phyloP scores from a whole-genome alignment of 2,329 filamentous ascomycete genomes.

The Capronia epimyces region DNA sequence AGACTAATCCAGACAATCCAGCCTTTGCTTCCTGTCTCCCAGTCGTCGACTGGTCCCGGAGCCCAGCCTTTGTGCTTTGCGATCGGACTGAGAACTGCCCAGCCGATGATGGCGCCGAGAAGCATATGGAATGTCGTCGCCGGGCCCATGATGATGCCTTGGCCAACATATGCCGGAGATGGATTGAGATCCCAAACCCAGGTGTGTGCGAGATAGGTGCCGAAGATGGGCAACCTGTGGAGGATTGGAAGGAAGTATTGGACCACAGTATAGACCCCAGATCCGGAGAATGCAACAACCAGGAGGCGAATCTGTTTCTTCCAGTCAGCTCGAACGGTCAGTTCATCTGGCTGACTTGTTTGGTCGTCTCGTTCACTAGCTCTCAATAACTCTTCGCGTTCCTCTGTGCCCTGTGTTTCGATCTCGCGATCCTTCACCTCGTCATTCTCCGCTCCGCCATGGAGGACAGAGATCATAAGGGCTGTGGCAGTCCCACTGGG shows the following conservation, averaged over 20 bases:
- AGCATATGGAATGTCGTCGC: conserved; percentile 95
- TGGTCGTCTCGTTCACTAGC: conserved; percentile 36
- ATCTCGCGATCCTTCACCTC: conserved; percentile 28
- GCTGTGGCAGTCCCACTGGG: conserved; percentile 94
- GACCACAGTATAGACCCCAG: conserved; percentile 62
- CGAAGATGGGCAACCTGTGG: conserved; percentile 82
- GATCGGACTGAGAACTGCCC: conserved; percentile 83
- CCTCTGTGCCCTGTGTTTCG: conserved; percentile 29
- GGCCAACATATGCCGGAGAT: conserved; percentile 92
- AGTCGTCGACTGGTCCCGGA: conserved; percentile 76
- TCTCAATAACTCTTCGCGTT: conserved; percentile 32
- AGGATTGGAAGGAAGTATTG: conserved; percentile 88
- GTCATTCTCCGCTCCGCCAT: conserved; percentile 54
- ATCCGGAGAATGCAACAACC: conserved; percentile 55
- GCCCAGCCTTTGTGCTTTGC: conserved; percentile 86
- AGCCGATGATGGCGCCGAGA: conserved; percentile 79
- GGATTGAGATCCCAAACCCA: conserved; percentile 98
- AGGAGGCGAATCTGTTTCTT: conserved; percentile 57
- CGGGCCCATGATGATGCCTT: conserved; percentile 97
- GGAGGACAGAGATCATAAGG: conserved; percentile 82
- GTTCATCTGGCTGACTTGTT: conserved; percentile 35
- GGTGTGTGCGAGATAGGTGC: conserved; percentile 62
- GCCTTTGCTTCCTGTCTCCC: conserved; percentile 89
- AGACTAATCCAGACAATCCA: conserved; percentile 98
- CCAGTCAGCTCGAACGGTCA: conserved; percentile 50